Evolutionary conservation across 192 early-diverging fungal genomes (phyloP).

Genomic region (Backusella parvicylindrica): DNA sequence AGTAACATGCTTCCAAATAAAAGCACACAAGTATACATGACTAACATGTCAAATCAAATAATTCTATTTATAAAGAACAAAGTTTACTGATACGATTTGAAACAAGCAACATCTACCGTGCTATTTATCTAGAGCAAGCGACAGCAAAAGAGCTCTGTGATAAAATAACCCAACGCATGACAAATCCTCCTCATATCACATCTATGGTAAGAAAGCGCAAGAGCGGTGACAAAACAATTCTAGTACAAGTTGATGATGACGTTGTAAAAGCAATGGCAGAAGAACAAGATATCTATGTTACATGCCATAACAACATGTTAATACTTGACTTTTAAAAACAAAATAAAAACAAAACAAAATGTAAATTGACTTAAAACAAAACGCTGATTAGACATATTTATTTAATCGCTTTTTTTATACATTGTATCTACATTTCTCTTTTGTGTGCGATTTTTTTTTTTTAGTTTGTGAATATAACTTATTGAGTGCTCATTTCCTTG

Average conservation of each 20-base stretch:
- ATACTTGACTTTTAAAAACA: not conserved
- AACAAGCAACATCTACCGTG: slow-evolving; percentile 53
- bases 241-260: slow-evolving; percentile 55
- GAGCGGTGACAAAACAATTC: slow-evolving; percentile 40
- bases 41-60: not conserved
- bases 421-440: slow-evolving; percentile 7
- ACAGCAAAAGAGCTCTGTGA: slow-evolving; percentile 47
- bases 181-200: not conserved
- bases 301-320: not conserved
- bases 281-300: slow-evolving; percentile 63
- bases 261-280: slow-evolving; percentile 59
- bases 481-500: slow-evolving; percentile 32
- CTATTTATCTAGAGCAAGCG: slow-evolving; percentile 60
- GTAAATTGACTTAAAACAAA: not conserved
- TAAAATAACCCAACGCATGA: slow-evolving; percentile 51
- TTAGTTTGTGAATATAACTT: not conserved
- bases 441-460: not conserved
- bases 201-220: not conserved
- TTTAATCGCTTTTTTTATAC: slow-evolving; percentile 6
- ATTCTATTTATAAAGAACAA: slow-evolving; percentile 28
- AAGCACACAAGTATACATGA: not conserved
- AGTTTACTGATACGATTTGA: slow-evolving; percentile 55
- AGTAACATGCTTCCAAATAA: not conserved
- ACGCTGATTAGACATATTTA: slow-evolving; percentile 5
- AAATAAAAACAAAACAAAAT: not conserved